Conservation (phyloP, 2,329 filamentous ascomycete genomes). For the Colletotrichum musae region DNA sequence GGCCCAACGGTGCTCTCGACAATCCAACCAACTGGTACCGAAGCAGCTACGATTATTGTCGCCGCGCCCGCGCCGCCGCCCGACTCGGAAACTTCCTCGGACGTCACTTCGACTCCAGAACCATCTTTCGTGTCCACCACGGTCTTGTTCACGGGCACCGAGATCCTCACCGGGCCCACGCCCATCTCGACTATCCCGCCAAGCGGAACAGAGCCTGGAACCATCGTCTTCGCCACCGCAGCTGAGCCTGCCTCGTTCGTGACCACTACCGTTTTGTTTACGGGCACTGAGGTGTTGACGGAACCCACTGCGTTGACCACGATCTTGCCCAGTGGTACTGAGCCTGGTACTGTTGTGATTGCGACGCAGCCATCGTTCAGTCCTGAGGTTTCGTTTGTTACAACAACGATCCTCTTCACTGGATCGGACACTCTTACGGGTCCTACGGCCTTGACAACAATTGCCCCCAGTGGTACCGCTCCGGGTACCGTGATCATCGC, state of each 20-base stretch:
- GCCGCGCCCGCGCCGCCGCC: background rate
- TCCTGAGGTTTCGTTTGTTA: background rate
- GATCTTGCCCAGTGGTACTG: constrained; percentile 17
- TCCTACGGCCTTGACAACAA: background rate
- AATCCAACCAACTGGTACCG: constrained; percentile 18
- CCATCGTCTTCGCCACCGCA: constrained; percentile 3
- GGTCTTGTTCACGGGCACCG: background rate
- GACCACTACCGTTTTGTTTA: constrained; percentile 8
- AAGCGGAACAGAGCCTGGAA: background rate
- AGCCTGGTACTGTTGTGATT: constrained; percentile 28
- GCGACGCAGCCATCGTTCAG: background rate
- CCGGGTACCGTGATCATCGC: constrained; percentile 9
- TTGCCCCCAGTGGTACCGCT: background rate
- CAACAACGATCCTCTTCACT: background rate
- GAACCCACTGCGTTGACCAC: constrained; percentile 9
- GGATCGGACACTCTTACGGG: background rate
- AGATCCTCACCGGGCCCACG: background rate
- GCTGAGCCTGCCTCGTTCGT: background rate
- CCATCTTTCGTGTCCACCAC: background rate
- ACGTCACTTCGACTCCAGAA: background rate
- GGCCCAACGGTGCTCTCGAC: constrained; percentile 12
- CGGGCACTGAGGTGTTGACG: background rate
- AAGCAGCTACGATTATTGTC: constrained; percentile 27
- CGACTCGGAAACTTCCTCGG: background rate
- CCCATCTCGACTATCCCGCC: background rate